Base-by-base conservation (phyloP, 352 stramenopile genomes). In the Phytopythium helicoides region DNA sequence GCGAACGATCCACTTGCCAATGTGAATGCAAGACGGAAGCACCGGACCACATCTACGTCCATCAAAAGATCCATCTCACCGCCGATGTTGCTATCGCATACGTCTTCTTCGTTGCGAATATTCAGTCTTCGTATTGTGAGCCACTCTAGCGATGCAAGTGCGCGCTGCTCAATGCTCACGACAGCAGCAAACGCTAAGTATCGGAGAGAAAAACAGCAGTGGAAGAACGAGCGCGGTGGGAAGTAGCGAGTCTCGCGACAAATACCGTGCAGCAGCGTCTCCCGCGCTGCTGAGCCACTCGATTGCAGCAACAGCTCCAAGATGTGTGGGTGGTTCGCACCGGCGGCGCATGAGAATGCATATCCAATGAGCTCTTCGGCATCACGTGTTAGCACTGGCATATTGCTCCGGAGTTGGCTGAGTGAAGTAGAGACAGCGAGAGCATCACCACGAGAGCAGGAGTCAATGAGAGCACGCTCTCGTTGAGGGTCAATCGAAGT, bases 111-210 rank as follows among this genome's bases (percentile, higher is more conserved):
- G 7, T 47, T 26, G 21, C 19, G 15, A 15, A 14, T 15, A 0
- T 2, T 23, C 6, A 22, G 14, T n/a, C 16, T 28, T 1, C 52
- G 11, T 6, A 23, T 38, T 11, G 71, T 21, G 12, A 81, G 57
- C 26, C 69, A 66, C 22, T 69, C 56, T 23, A 81, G 41, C 10
- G 68, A 66, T 10, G 47, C 19, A n/a, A 68, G 16, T 25, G 68
- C 21, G 19, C 77, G 76, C 37, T 76, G 66, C 45, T 81, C 66
- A n/a, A 81, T 55, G 38, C 71, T 73, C 46, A 71, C 49, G 15
- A 76, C 36, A 4, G 66, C 68, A 0, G 71, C 65, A 23, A 71
- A 79, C 1, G 68, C 71, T 10, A 76, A 28, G 46, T 81, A 81
- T 12, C 68, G 68, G 22, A 76, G 46, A 3, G 71, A 66, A 22